Conservation (phyloP, 2,329 filamentous ascomycete species). For the Phialocephala sp. region DNA sequence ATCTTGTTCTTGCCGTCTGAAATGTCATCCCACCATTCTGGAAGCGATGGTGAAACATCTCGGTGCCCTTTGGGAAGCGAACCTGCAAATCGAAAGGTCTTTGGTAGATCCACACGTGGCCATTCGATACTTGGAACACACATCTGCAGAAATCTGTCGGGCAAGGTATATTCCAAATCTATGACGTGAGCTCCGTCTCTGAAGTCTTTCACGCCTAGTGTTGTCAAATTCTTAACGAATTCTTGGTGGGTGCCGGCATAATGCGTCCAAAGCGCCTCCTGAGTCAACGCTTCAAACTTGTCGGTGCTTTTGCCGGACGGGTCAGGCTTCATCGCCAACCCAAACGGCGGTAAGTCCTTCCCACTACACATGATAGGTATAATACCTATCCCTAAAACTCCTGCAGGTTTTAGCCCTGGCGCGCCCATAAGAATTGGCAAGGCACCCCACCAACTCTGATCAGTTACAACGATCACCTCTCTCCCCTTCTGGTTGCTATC, state of each 20-base stretch:
- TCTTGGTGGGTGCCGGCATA: background rate
- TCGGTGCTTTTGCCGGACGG: background rate
- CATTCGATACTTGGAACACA: slow-evolving; percentile 45
- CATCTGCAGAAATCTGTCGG: slow-evolving; percentile 3
- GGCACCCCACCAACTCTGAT: slow-evolving; percentile 47
- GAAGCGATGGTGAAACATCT: slow-evolving; percentile 41
- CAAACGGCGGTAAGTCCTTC: slow-evolving; percentile 42
- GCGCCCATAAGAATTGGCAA: slow-evolving; percentile 48
- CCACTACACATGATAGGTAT: slow-evolving; percentile 44
- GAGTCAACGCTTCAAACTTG: background rate
- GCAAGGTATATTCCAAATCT: background rate
- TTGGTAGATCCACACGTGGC: slow-evolving; percentile 44
- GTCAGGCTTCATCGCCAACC: slow-evolving; percentile 35
- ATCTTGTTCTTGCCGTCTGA: slow-evolving; percentile 46
- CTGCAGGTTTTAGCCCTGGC: slow-evolving; percentile 44
- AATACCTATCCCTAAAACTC: slow-evolving; percentile 49
- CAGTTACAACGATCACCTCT: slow-evolving; percentile 50
- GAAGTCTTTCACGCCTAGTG: background rate
- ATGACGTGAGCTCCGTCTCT: background rate
- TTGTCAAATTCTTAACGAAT: background rate
- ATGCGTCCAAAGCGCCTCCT: background rate
- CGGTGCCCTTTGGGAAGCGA: slow-evolving; percentile 45
- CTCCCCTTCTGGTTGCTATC: background rate
- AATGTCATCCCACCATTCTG: slow-evolving; percentile 54
- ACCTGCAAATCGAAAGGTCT: slow-evolving; percentile 48